A percentile compares a stretch with the other conserved stretches of the same genome.
phyloP scores from a whole-genome alignment of 176 grass and related monocot species.

The Triticum urartu region DNA sequence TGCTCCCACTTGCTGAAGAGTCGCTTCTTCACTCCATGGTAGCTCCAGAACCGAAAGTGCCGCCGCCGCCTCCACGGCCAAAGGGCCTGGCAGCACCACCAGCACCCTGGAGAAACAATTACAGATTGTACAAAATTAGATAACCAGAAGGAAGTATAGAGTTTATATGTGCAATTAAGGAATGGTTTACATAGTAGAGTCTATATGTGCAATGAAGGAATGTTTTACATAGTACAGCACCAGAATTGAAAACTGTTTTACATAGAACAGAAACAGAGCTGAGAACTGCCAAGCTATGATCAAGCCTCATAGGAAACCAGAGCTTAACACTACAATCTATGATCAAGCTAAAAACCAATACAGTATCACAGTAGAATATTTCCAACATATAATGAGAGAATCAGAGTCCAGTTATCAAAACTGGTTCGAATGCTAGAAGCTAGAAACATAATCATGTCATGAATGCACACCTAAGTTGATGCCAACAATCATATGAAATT shows the following conservation, averaged over 20 bases:
- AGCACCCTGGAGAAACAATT: constrained; percentile 41
- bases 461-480: background rate
- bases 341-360: background rate
- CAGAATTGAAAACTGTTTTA: too few relatives aligned
- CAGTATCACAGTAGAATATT: background rate
- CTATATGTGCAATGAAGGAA: too few relatives aligned
- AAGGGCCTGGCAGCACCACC: constrained; percentile 69
- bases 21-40: constrained; percentile 86
- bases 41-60: constrained; percentile 45
- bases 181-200: too few relatives aligned
- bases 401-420: rapidly evolving
- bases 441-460: background rate
- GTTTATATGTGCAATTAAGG: too few relatives aligned
- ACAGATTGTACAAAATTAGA: background rate
- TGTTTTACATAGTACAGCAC: background rate
- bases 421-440: background rate
- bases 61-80: constrained; percentile 61
- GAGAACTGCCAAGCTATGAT: background rate
- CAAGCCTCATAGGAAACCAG: background rate
- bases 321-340: background rate
- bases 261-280: background rate
- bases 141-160: too few relatives aligned
- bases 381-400: background rate
- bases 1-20: background rate
- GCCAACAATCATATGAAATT: background rate